Evolutionary conservation across 352 stramenopile genomes (phyloP), one percentile per base, ranked within the genome.

Genomic region (Thalassiosira livingstoniorum): DNA sequence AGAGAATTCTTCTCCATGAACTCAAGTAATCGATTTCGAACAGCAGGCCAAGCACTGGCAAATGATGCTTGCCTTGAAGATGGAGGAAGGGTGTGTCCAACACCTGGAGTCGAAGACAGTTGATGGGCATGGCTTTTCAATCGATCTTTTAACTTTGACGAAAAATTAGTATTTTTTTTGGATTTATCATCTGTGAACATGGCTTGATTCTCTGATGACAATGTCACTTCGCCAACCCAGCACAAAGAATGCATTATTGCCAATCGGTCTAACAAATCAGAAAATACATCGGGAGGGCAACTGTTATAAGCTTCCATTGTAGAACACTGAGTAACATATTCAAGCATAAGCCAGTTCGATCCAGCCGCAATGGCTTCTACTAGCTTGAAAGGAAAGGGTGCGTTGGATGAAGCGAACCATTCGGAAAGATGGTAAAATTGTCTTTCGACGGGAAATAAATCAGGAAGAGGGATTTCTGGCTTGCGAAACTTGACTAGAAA

Each of bases 401-500:
- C 11, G 15, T n/a, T 54, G 35, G 10, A 2, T 1, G 29, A 31
- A 18, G 3, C 27, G 39, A 70, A 23, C 10, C 13, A 58, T 55
- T 68, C 70, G 43, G 31, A 13, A 18, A 62, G 54, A n/a, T 29
- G 53, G 43, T 84, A 84, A 42, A 84, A 84, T 4, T 32, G 27
- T 27, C 60, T 43, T 39, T 84, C 76, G 11, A 84, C 69, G 23
- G 31, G 13, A 69, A 84, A 84, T 27, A 84, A 73, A 34, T 84
- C 68, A 5, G 60, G 35, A 1, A 84, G 18, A 23, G 76, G 76
- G 60, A 84, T 58, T 34, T 71, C 62, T 31, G 54, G 23, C 43
- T 67, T 84, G 13, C 64, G 55, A 67, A 84, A 84, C 68, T 84
- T 84, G 53, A 43, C 76, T 0, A 84, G 27, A 25, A 79, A 78